Base-by-base conservation (phyloP, 208 protist genomes). In the Leishmania gerbilli region DNA sequence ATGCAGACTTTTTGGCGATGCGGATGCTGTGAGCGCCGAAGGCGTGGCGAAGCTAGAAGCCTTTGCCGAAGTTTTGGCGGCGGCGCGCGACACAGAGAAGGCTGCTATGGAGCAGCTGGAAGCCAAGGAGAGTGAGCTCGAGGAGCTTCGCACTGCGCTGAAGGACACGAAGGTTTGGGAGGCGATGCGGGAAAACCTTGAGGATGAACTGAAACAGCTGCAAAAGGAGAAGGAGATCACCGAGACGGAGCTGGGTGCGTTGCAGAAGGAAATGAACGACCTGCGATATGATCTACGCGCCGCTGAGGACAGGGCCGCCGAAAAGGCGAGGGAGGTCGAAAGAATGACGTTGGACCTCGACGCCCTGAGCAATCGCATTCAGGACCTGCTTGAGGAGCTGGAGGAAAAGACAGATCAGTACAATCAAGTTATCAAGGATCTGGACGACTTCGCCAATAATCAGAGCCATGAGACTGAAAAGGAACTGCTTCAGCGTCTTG, bases 381-480 rank as follows among this genome's bases (percentile, higher is more conserved):
- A 89, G 24, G 88, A 90, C 40, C 83, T 95, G 0, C 60, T 95
- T 4, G 83, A 85, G 40, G 92, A 95, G 75, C 84, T 95, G 27
- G 34, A 79, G 67, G 86, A 85, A n/a, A 92, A 93, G 84, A 89
- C 88, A 15, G 86, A 87, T 17, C 83, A 92, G 77, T 89, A 93
- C 80, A 87, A 87, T 69, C 84, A 93, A 51, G 86, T 93, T 4
- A 92, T 95, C 74, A 83, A 88, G 9, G 89, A 95, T 31, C 82
- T 95, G 5, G 89, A 95, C 47, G 92, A 92, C 24, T 92, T 93
- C 71, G 88, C 84, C 3, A 76, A 82, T 45, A 85, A 87, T 51
- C 86, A 90, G 27, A 89, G 87, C 58, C 83, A 80, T 40, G 89
- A 90, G 71, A 83, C 89, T 47, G 92, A 95, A 71, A 90, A 92